These are phyloP conservation scores for Trichoderma harzianum DNA, from an alignment of 2,329 filamentous ascomycete genomes.

Conservation along the genomic window DNA sequence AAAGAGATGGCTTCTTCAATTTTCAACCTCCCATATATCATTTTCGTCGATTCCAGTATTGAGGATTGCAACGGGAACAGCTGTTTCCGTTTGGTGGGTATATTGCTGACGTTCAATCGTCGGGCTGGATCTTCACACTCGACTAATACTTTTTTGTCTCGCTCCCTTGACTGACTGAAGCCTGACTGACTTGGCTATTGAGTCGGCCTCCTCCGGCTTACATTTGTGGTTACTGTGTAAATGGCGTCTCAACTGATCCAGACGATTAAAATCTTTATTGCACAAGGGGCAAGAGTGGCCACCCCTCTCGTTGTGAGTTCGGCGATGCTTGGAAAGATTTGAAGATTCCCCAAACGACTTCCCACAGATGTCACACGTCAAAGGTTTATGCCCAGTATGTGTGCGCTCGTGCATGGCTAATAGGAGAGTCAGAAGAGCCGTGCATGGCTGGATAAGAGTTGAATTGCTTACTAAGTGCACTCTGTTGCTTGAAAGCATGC, in stretches of 20 bases:
- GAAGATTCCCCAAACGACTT: conserved; percentile 63
- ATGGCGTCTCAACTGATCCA: conserved; percentile 60
- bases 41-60: not conserved
- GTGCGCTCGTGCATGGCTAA: conserved; percentile 64
- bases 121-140: not conserved
- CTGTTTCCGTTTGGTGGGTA: not conserved
- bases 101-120: not conserved
- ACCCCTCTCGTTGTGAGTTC: conserved; percentile 55
- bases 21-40: not conserved
- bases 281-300: conserved; percentile 53
- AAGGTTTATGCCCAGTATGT: conserved; percentile 63
- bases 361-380: conserved; percentile 56
- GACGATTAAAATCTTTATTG: conserved; percentile 54
- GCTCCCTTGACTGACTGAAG: not conserved
- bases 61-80: not conserved
- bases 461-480: conserved; percentile 55
- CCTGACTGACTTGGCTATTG: not conserved
- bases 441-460: not conserved
- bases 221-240: conserved; percentile 16
- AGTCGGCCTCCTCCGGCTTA: conserved; percentile 14
- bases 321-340: conserved; percentile 63
- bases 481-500: conserved; percentile 64
- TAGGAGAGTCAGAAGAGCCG: conserved; percentile 19
- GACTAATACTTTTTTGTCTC: not conserved
- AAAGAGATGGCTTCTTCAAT: not conserved